phyloP scores from a whole-genome alignment of 192 early-diverging fungal genomes.

The Backusella psychrophila region DNA sequence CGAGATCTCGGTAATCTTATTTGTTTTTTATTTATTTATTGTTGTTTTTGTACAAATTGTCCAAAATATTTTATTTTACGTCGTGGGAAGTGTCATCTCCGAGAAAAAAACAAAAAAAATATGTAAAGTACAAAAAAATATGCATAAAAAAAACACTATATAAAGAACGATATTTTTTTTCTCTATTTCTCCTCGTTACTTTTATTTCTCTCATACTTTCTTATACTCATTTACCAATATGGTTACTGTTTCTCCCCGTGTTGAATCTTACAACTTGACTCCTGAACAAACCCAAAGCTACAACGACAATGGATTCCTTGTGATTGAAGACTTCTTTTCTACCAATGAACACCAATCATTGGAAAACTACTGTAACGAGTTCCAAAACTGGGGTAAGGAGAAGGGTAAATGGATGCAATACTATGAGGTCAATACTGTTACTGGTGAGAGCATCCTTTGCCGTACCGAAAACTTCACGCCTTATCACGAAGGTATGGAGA shows the following conservation, averaged over 20 bases:
- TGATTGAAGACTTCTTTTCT: slow-evolving; percentile 54
- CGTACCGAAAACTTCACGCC: slow-evolving; percentile 65
- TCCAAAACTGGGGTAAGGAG: slow-evolving; percentile 49
- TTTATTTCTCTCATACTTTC: not conserved
- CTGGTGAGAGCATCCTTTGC: slow-evolving; percentile 49
- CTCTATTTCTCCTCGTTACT: not conserved
- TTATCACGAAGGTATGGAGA: slow-evolving; percentile 42
- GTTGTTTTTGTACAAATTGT: not conserved
- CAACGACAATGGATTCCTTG: slow-evolving; percentile 50
- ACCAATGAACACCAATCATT: slow-evolving; percentile 46
- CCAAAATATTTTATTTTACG: not conserved
- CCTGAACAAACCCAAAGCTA: slow-evolving; percentile 49
- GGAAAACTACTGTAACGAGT: slow-evolving; percentile 40
- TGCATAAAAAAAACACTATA: not conserved
- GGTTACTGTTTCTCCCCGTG: slow-evolving; percentile 14
- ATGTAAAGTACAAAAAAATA: not conserved
- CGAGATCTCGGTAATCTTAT: not conserved
- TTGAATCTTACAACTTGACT: slow-evolving; percentile 37
- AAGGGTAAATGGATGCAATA: slow-evolving; percentile 67
- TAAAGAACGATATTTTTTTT: not conserved
- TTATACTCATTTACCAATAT: not conserved
- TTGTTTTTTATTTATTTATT: not conserved
- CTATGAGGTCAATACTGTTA: slow-evolving; percentile 52
- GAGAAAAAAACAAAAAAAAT: not conserved
- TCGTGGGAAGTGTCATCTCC: not conserved